A percentile compares a stretch with the other conserved stretches of the same genome.
These are phyloP conservation scores for Cenchrus purpureus DNA, from an alignment of 176 grass and related monocot genomes.

Conservation along the genomic window DNA sequence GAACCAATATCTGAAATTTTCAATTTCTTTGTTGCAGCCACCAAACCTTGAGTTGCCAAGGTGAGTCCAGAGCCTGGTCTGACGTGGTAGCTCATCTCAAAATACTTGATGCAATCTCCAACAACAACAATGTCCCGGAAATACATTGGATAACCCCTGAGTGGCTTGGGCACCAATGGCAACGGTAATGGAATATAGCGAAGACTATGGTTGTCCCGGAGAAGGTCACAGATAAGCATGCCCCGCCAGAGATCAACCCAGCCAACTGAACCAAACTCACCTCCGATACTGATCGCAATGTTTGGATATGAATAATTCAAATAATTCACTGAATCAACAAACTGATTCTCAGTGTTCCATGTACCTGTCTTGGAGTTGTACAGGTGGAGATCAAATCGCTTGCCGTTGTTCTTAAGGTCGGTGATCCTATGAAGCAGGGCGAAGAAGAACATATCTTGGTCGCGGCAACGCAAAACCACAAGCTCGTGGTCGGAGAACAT, in stretches of 20 bases:
- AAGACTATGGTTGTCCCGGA: neutral
- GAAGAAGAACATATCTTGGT: neutral
- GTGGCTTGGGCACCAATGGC: neutral
- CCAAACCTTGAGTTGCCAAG: neutral
- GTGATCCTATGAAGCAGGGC: neutral
- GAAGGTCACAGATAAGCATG: conserved; percentile 17
- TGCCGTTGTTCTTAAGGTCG: fast-evolving
- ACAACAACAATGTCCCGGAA: neutral
- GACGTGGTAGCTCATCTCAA: neutral
- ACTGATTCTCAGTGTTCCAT: neutral
- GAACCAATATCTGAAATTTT: neutral
- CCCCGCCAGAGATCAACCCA: neutral
- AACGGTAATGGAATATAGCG: neutral
- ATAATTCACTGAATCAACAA: neutral
- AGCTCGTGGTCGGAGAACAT: too few species aligned
- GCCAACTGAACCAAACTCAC: neutral
- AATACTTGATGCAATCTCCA: neutral
- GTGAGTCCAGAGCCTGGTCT: neutral
- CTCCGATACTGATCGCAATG: conserved; percentile 4
- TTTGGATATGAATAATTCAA: neutral
- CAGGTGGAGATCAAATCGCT: neutral
- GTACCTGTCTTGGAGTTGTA: neutral
- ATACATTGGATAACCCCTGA: neutral
- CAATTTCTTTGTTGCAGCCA: neutral
- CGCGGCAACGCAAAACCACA: too few species aligned